Evolutionary conservation across 2,329 filamentous ascomycete species (phyloP), one percentile per base, ranked within the genome.

Genomic region (Elsinoe necatrix): DNA sequence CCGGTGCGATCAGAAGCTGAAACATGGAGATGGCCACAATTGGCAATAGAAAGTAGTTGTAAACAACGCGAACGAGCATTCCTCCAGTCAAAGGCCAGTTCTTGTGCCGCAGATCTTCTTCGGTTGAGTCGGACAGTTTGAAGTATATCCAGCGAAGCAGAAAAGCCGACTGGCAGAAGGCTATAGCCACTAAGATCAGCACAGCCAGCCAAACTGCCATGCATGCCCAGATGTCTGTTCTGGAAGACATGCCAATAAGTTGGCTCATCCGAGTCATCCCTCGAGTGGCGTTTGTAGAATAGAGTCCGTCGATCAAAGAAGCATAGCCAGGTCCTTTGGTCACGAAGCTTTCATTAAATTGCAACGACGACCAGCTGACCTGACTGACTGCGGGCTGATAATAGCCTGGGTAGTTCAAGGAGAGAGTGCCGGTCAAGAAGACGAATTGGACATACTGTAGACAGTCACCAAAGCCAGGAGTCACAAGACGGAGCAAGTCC

Each of bases 401-500:
- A 68, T 87, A 98, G 9, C 93, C 93, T 0, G 93, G 93, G 66
- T 97, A 98, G 63, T 85, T 83, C 61, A 98, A 76, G 6, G 86
- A 89, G 58, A 98, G 76, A 35, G 86, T 85, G n/a, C 92, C 92
- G 0, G 90, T 93, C 58, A 98, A 74, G 20, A 88, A 85, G 56
- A 93, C 79, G 64, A 95, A 98, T 68, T 98, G 93, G 16, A 98
- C 87, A 69, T 98, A 97, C 71, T 97, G 91, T 56, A 98, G 77
- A 66, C 93, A 98, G 68, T 98, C 93, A 5, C 89, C 90, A 68
- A 98, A 97, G 0, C 93, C 93, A 4, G 93, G 93, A 0, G 93
- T 98, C 31, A 98, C 89, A 48, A 98, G 77, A 56, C 93, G 84
- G 55, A 98, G 77, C 62, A 96, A 76, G 72, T 98, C 93, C 60